phyloP scores from a whole-genome alignment of 2,329 filamentous ascomycete species.

The Calonectria montana region DNA sequence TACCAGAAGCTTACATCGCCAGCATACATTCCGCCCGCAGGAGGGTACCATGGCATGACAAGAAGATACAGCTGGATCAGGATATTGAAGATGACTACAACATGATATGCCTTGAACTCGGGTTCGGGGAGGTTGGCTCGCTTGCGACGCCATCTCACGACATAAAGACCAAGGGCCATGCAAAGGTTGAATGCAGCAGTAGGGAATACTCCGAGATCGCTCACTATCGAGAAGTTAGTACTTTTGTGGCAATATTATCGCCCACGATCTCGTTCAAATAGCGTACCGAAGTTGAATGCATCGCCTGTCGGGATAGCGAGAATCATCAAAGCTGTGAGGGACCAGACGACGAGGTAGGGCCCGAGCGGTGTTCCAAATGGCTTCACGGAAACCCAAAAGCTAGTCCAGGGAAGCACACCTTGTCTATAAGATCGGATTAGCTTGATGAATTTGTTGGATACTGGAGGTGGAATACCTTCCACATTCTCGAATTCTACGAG shows the following conservation, averaged over 20 bases:
- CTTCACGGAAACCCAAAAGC: constrained; percentile 7
- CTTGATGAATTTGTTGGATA: too few relatives aligned
- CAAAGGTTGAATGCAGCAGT: constrained; percentile 9
- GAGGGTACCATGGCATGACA: constrained; percentile 76
- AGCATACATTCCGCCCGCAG: constrained; percentile 62
- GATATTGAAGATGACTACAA: constrained; percentile 19
- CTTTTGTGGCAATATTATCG: not conserved
- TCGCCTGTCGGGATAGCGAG: constrained; percentile 16
- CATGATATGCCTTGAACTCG: constrained; percentile 16
- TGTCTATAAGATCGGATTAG: not conserved
- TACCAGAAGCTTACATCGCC: constrained; percentile 79
- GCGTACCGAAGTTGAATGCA: constrained; percentile 19
- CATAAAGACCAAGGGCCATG: constrained; percentile 20
- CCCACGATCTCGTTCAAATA: not conserved
- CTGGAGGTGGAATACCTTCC: not conserved
- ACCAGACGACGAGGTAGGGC: constrained; percentile 15
- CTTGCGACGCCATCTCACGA: constrained; percentile 19
- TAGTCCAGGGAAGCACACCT: constrained; percentile 1
- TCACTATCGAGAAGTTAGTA: not conserved
- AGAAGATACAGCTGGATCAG: constrained; percentile 60
- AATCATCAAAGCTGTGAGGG: constrained; percentile 17
- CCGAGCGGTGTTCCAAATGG: constrained; percentile 14
- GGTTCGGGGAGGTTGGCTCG: constrained; percentile 14
- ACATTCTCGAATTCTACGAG: constrained; percentile 17
- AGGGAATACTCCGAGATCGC: constrained; percentile 18